A percentile compares a stretch with the other conserved stretches of the same genome.
These are phyloP conservation scores for Westerdykella aurantiaca DNA, from an alignment of 2,329 filamentous ascomycete genomes.

Conservation along the genomic window DNA sequence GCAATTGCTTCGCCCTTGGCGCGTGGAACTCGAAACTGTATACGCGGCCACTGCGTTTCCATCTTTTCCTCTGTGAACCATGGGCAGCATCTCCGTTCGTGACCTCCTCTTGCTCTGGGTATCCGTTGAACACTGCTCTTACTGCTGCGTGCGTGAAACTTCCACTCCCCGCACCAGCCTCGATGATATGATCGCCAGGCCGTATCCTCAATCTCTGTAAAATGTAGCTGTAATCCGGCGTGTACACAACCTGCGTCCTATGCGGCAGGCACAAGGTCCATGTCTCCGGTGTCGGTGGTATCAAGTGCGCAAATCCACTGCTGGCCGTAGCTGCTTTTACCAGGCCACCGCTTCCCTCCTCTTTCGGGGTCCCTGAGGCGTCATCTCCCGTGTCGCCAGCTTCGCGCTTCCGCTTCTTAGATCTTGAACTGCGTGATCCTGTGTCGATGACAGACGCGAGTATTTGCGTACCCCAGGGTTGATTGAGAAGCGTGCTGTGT, in stretches of 20 bases:
- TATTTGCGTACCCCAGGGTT: conserved; percentile 89
- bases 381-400: conserved; percentile 27
- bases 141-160: conserved; percentile 77
- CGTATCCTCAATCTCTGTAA: conserved; percentile 68
- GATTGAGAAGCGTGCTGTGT: conserved; percentile 52
- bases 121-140: conserved; percentile 69
- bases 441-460: conserved; percentile 86
- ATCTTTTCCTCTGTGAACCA: conserved; percentile 17
- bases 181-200: conserved; percentile 68
- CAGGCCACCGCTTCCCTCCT: conserved; percentile 30
- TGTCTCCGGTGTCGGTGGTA: conserved; percentile 73
- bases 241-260: conserved; percentile 81
- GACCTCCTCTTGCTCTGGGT: conserved; percentile 40
- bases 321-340: conserved; percentile 47
- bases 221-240: conserved; percentile 80
- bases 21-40: conserved; percentile 81
- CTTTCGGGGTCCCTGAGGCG: conserved; percentile 12
- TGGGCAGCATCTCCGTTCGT: conserved; percentile 2
- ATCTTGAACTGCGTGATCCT: conserved; percentile 72
- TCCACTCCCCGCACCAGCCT: conserved; percentile 75
- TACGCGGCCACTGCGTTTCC: conserved; percentile 55
- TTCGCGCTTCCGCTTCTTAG: conserved; percentile 45
- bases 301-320: conserved; percentile 68
- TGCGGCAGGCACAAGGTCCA: conserved; percentile 79
- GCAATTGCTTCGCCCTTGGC: conserved; percentile 63